Evolutionary conservation across 2,329 filamentous ascomycete genomes (phyloP).

Genomic region (Nigrograna mackinnonii): DNA sequence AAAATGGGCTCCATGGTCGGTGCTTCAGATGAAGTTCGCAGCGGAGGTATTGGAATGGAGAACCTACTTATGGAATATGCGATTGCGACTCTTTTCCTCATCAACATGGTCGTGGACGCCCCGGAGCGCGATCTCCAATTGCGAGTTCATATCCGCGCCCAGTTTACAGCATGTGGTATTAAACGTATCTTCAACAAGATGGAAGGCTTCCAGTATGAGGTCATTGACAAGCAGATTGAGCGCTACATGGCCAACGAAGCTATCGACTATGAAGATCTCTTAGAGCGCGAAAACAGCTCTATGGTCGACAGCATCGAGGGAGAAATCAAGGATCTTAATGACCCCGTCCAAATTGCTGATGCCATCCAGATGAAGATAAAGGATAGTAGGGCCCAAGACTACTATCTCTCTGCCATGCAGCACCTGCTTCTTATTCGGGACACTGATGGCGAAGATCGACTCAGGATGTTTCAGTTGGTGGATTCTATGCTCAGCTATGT

Average conservation of each 20-base stretch:
- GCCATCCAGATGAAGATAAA: conserved; percentile 85
- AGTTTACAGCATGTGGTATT: conserved; percentile 95
- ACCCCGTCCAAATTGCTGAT: conserved; percentile 91
- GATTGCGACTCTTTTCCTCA: conserved; percentile 87
- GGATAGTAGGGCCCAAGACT: conserved; percentile 86
- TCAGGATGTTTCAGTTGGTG: conserved; percentile 96
- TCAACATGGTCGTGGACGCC: conserved; percentile 96
- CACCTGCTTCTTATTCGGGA: conserved; percentile 92
- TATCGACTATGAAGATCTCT: conserved; percentile 96
- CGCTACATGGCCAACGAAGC: conserved; percentile 91
- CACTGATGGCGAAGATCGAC: conserved; percentile 86
- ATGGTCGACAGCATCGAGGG: conserved; percentile 86
- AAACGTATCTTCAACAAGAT: conserved; percentile 94
- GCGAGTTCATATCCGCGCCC: conserved; percentile 90
- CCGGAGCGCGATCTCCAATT: conserved; percentile 87
- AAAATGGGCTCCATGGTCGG: conserved; percentile 99
- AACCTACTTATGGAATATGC: conserved; percentile 99
- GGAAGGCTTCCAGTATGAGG: conserved; percentile 97
- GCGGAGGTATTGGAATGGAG: conserved; percentile 97
- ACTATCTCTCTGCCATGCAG: conserved; percentile 93
- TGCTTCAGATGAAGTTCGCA: conserved; percentile 93
- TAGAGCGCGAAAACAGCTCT: conserved; percentile 87
- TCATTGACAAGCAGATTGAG: conserved; percentile 98
- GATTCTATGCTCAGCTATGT: conserved; percentile 99
- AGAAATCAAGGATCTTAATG: conserved; percentile 88